Base-by-base conservation (phyloP, 768 basidiomycete genomes). In the Solioccasus polychromus region DNA sequence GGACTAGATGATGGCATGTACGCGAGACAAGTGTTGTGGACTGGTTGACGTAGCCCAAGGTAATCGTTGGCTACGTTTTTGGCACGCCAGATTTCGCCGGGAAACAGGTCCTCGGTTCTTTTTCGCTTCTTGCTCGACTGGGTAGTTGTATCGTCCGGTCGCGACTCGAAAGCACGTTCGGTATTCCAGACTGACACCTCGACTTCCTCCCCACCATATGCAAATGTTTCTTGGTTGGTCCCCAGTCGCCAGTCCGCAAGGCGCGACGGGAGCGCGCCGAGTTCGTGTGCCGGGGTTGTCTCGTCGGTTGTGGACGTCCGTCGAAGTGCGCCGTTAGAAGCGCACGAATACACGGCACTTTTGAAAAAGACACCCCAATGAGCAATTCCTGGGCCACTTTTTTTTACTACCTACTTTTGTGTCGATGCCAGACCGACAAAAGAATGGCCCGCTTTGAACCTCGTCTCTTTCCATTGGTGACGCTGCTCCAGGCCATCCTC, bases 141-240 rank as follows among this genome's bases (percentile, higher is more conserved):
- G 2, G 58, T 26, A 9, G 61, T 37, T 17, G 55, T 39, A 18
- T 54, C 39, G 3, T 62, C 47, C 8, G 62, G 18, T 20, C 22
- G 49, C 39, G 64, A 24, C 37, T 60, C 49, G 61, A 78, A 72
- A 66, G 88, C 59, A 64, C 72, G 54, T 56, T 90, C 84, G 7
- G 77, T 75, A 57, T 86, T 71, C 91, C 91, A 93, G 3, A 92
- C 58, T 2, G 89, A 92, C 2, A 88, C 62, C 45, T 91, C 87
- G 15, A 93, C 88, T 64, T 93, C 91, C 51, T 92, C 82, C 3
- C 91, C 91, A 11, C 85, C 91, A 50, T 91, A 92, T 2, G 82
- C 76, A 68, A 93, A 92, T 0, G 75, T 75, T 28, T 72, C 60
- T 3, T 67, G 68, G 47, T 77, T 68, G 15, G 68, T 58, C 2